Evolutionary conservation across 495 filamentous ascomycete species (phyloP), one percentile per base, ranked within the genome.

Genomic region (Neurospora sp.): DNA sequence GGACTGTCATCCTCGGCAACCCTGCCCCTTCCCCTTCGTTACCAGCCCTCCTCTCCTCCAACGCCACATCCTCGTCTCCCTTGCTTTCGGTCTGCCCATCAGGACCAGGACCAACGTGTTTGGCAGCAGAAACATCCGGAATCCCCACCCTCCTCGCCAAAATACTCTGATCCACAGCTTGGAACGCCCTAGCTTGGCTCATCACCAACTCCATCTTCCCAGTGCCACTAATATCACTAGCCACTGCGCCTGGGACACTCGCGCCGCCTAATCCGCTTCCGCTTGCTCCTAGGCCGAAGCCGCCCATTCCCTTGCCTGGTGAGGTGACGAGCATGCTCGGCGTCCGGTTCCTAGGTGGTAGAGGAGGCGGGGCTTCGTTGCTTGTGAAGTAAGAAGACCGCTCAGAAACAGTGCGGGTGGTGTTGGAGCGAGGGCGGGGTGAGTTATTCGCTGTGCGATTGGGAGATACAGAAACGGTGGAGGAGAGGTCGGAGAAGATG

Each of bases 81-180:
- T 48, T 69, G 10, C 71, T 72, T 66, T 76, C 54, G 3, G 28
- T 9, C 6, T 66, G 54, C 54, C 28, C 54, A 34, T 66, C 28
- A 17, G 34, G 28, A 6, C 21, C 10, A 24, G 8, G 3, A 24
- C 10, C n/a, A 54, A 62, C 54, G 11, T 28, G 15, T 3, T 62
- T 62, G 1, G 24, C 15, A 13, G 13, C 28, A 17, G 28, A 31
- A 34, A 73, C 17, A 42, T 71, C 73, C 7, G 85, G 82, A 19
- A 88, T 73, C 2, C 82, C 84, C 7, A 88, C 82, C 42, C 81
- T 82, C 36, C 83, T 79, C 1, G 83, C 80, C 2, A 89, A 80
- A 71, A 88, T 87, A 39, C 81, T 84, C 77, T 88, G 86, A 69
- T 89, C 87, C 2, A 86, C 80, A 10, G 85, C 86, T 24, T 85